Evolutionary conservation across 2,329 filamentous ascomycete genomes (phyloP).

Genomic region (Fusarium illudens): DNA sequence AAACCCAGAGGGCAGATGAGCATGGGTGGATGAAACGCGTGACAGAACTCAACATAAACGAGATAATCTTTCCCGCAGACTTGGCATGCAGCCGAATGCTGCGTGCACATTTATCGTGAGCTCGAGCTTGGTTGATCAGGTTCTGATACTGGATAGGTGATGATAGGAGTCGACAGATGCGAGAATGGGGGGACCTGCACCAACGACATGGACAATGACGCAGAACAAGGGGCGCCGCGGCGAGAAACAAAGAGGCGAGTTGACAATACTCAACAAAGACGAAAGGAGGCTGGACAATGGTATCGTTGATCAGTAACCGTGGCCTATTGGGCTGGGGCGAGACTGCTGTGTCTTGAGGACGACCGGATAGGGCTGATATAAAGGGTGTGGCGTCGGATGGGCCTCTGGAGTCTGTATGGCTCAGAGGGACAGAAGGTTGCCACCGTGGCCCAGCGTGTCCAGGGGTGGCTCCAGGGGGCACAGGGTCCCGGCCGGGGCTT

Average conservation of each 20-base stretch:
- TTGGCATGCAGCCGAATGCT: slow-evolving; percentile 65
- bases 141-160: slow-evolving; percentile 22
- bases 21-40: slow-evolving; percentile 58
- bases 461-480: slow-evolving; percentile 23
- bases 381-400: slow-evolving; percentile 35
- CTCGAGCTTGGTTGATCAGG: slow-evolving; percentile 31
- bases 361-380: slow-evolving; percentile 43
- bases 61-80: slow-evolving; percentile 68
- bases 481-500: slow-evolving; percentile 33
- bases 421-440: slow-evolving; percentile 29
- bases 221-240: slow-evolving; percentile 3
- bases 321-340: slow-evolving; percentile 2
- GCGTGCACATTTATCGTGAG: slow-evolving; percentile 66
- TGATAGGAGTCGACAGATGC: slow-evolving; percentile 18
- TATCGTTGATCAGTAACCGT: slow-evolving; percentile 1
- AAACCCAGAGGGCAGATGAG: slow-evolving; percentile 58
- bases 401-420: slow-evolving; percentile 11
- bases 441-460: slow-evolving; percentile 30
- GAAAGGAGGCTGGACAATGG: slow-evolving; percentile 2
- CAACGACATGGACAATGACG: slow-evolving; percentile 37
- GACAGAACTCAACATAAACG: slow-evolving; percentile 66
- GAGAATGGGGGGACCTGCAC: slow-evolving; percentile 27
- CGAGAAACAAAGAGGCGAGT: slow-evolving; percentile 1
- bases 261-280: slow-evolving; percentile 6
- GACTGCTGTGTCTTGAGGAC: slow-evolving; percentile 14